Percentiles rank a stretch among this genome's conserved stretches.
Evolutionary conservation across 768 basidiomycete genomes (phyloP).

Genomic region (Suillus decipiens): DNA sequence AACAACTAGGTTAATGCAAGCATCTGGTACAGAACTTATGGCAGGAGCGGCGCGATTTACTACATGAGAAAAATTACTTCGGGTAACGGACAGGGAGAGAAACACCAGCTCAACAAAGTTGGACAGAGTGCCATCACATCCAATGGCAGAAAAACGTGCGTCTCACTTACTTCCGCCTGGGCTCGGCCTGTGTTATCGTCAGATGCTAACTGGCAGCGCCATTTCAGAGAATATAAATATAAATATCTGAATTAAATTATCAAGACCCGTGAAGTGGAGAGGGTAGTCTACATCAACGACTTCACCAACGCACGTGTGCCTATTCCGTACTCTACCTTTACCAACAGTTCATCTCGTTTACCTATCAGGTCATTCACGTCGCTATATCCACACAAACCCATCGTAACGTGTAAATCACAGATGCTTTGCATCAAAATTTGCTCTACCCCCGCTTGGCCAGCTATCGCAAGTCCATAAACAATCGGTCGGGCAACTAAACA

Average conservation of each 20-base stretch:
- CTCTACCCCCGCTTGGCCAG: slow-evolving; percentile 49
- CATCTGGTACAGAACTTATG: too few relatives aligned
- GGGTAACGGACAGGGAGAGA: too few relatives aligned
- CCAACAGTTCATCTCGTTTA: slow-evolving; percentile 36
- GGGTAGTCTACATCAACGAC: not conserved
- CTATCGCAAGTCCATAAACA: slow-evolving; percentile 51
- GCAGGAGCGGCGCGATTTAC: too few relatives aligned
- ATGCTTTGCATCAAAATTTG: slow-evolving; percentile 47
- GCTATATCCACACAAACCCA: slow-evolving; percentile 44
- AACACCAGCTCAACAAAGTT: too few relatives aligned
- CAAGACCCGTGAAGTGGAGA: not conserved
- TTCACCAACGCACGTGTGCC: not conserved
- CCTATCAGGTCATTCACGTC: slow-evolving; percentile 39
- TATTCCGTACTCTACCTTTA: slow-evolving; percentile 34
- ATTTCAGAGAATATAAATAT: not conserved
- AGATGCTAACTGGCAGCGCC: not conserved
- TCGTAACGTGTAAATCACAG: slow-evolving; percentile 44
- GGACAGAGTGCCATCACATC: too few relatives aligned
- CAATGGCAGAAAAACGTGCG: too few relatives aligned
- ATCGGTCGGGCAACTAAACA: slow-evolving; percentile 41
- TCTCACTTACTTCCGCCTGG: too few relatives aligned
- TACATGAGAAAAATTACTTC: too few relatives aligned
- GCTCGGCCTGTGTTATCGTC: too few relatives aligned
- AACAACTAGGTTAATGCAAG: too few relatives aligned
- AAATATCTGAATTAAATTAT: not conserved